These are phyloP conservation scores for Suhomyces taliae DNA, from an alignment of 1,139 yeast species.

Conservation along the genomic window DNA sequence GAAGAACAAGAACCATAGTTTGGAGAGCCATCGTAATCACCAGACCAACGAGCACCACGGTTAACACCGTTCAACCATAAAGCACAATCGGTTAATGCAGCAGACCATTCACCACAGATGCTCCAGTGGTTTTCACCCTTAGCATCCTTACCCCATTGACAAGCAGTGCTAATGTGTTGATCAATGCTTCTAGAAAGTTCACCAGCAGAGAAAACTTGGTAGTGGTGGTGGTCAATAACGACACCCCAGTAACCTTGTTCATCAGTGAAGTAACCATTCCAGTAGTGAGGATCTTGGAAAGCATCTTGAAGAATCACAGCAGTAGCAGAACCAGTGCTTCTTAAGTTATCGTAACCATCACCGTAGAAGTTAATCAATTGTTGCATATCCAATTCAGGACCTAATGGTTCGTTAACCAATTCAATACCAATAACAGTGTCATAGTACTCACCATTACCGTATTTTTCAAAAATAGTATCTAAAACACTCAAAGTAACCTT, in stretches of 20 bases:
- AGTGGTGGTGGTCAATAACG: constrained; percentile 86
- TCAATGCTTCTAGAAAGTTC: constrained; percentile 59
- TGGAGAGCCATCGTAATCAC: constrained; percentile 52
- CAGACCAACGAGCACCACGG: constrained; percentile 83
- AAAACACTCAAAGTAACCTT: constrained; percentile 54
- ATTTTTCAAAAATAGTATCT: constrained; percentile 50
- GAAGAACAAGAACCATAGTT: constrained; percentile 66
- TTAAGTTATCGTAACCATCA: constrained; percentile 54
- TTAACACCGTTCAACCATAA: constrained; percentile 91
- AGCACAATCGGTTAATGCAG: constrained; percentile 92
- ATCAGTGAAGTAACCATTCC: constrained; percentile 53
- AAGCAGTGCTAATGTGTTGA: constrained; percentile 63
- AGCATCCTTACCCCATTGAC: constrained; percentile 57
- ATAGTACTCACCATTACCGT: constrained; percentile 61
- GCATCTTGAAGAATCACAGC: constrained; percentile 73
- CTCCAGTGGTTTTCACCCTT: constrained; percentile 66
- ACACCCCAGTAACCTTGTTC: constrained; percentile 56
- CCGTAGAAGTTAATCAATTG: constrained; percentile 56
- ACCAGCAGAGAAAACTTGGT: constrained; percentile 75
- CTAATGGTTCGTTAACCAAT: constrained; percentile 87
- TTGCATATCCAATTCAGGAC: constrained; percentile 60
- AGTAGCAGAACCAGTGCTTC: constrained; percentile 49
- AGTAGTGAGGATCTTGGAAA: constrained; percentile 61
- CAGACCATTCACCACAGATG: constrained; percentile 89
- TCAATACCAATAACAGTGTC: constrained; percentile 85